A percentile compares a stretch with the other conserved stretches of the same genome.
phyloP scores from a whole-genome alignment of 2,329 filamentous ascomycete species.

The Lachnellula occidentalis region DNA sequence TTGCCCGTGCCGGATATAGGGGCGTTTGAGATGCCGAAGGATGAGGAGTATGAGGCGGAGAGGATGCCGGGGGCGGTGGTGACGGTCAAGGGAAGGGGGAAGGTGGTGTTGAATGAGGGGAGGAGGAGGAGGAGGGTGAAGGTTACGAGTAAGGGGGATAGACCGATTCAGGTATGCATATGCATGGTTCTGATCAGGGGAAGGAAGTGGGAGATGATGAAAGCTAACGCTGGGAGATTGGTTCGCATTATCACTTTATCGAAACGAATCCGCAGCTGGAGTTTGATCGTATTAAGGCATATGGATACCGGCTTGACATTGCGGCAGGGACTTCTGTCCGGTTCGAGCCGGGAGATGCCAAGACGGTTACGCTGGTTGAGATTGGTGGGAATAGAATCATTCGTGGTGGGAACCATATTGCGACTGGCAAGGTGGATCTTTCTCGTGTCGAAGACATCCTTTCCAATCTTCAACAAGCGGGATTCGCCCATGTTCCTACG shows the following conservation, averaged over 20 bases:
- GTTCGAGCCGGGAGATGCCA: constrained; percentile 89
- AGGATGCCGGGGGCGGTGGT: constrained; percentile 75
- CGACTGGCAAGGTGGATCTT: constrained; percentile 64
- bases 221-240: constrained; percentile 47
- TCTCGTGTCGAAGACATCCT: constrained; percentile 61
- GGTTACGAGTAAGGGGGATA: constrained; percentile 81
- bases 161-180: constrained; percentile 71
- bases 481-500: constrained; percentile 73
- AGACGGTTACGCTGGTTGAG: constrained; percentile 84
- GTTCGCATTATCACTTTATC: constrained; percentile 93
- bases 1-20: constrained; percentile 68
- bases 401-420: constrained; percentile 76
- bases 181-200: too few species aligned
- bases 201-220: neutral
- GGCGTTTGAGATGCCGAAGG: constrained; percentile 60
- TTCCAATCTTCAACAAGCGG: constrained; percentile 59
- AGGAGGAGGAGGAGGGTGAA: constrained; percentile 66
- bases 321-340: constrained; percentile 85
- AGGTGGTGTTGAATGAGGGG: constrained; percentile 66
- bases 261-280: constrained; percentile 87
- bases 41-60: constrained; percentile 59
- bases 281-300: constrained; percentile 78
- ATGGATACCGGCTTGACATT: constrained; percentile 85
- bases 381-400: constrained; percentile 79
- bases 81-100: constrained; percentile 56